These are phyloP conservation scores for Haplographium delicatum DNA, from an alignment of 495 filamentous ascomycete species.

Conservation along the genomic window DNA sequence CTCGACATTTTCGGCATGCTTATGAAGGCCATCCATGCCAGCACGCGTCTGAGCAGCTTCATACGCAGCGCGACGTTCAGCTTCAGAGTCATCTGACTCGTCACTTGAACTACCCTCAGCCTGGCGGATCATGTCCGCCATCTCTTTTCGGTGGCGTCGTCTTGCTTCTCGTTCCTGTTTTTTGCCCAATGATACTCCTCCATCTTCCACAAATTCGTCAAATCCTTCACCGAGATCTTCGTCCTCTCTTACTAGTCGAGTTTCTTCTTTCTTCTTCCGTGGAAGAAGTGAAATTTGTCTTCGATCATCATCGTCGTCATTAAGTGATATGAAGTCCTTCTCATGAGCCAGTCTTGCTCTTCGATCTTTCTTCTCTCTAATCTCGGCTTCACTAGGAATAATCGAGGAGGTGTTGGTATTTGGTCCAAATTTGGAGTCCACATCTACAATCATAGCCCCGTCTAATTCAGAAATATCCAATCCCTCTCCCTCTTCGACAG, in stretches of 20 bases:
- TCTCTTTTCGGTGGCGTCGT: constrained; percentile 61
- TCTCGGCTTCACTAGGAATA: constrained; percentile 84
- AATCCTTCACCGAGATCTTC: constrained; percentile 95
- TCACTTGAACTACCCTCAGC: constrained; percentile 62
- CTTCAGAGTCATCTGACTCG: constrained; percentile 67
- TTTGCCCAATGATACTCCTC: constrained; percentile 68
- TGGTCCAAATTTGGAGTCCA: constrained; percentile 57
- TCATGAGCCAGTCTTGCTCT: constrained; percentile 73
- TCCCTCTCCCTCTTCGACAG: constrained; percentile 42
- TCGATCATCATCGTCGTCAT: constrained; percentile 48
- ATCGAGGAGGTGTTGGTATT: constrained; percentile 16
- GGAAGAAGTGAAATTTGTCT: constrained; percentile 41
- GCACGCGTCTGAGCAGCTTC: constrained; percentile 82
- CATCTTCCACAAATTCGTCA: constrained; percentile 87
- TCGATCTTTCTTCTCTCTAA: constrained; percentile 85
- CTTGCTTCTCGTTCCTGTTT: constrained; percentile 75
- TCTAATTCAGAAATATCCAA: constrained; percentile 51
- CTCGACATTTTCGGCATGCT: constrained; percentile 17
- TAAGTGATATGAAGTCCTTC: constrained; percentile 73
- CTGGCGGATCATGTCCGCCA: constrained; percentile 77
- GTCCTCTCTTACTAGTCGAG: constrained; percentile 77
- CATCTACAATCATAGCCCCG: constrained; percentile 59
- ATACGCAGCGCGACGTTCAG: constrained; percentile 77
- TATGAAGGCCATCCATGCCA: constrained; percentile 64
- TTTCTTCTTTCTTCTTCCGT: constrained; percentile 54